A percentile compares a stretch with the other conserved stretches of the same genome.
phyloP scores from a whole-genome alignment of 208 protist species.

The Tritrichomonas musculus region DNA sequence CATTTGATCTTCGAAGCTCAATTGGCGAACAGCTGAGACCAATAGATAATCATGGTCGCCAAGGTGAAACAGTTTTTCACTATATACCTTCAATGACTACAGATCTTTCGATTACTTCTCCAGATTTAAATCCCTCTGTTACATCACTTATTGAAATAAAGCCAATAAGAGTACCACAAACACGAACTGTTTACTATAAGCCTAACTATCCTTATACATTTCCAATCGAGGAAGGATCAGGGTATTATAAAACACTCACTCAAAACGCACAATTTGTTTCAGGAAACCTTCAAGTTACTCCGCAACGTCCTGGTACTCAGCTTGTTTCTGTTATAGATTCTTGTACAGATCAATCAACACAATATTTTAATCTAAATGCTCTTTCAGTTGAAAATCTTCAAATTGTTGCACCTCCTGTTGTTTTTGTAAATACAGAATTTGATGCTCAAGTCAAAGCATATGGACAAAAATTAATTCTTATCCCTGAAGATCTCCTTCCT shows the following conservation, averaged over 20 bases:
- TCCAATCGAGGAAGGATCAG: background rate
- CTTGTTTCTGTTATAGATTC: background rate
- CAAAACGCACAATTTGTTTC: background rate
- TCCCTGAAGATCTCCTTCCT: background rate
- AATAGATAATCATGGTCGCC: background rate
- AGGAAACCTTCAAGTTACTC: background rate
- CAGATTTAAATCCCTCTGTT: background rate
- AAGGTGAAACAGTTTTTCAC: background rate
- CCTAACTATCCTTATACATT: background rate
- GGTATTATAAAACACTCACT: background rate
- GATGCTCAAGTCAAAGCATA: background rate
- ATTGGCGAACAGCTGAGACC: background rate
- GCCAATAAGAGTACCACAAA: background rate
- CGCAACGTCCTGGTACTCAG: background rate
- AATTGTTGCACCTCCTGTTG: background rate
- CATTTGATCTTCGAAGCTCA: background rate
- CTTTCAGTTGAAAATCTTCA: background rate
- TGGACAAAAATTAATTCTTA: background rate
- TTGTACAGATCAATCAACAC: background rate
- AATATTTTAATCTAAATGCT: background rate
- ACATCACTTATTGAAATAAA: background rate
- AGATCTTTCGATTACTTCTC: background rate
- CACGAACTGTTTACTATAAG: background rate
- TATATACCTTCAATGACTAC: background rate
- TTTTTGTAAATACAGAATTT: background rate